Percentiles rank a stretch among this genome's conserved stretches.
Evolutionary conservation across 2,329 filamentous ascomycete species (phyloP).

Genomic region (Plectosphaerella plurivora): DNA sequence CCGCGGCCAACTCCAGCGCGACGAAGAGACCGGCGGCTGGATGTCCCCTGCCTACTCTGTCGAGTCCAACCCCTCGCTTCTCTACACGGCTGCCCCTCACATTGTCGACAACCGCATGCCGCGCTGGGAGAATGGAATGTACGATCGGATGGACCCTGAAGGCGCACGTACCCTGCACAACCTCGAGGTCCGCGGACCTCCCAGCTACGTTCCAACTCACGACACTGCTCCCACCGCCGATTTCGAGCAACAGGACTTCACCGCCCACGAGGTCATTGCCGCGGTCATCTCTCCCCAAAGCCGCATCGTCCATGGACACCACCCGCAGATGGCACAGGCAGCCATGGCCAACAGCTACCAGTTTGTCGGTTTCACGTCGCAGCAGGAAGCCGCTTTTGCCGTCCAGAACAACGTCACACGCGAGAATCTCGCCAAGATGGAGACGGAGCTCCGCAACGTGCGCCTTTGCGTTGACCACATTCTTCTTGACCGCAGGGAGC

Average conservation of each 20-base stretch:
- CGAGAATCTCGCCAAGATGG: slow-evolving; percentile 1
- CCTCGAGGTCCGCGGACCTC: slow-evolving; percentile 4
- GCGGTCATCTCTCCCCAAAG: slow-evolving; percentile 15
- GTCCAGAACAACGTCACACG: slow-evolving; percentile 6
- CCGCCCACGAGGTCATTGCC: slow-evolving; percentile 11
- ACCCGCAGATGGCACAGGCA: slow-evolving; percentile 8
- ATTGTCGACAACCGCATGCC: not conserved
- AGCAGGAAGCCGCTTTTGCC: slow-evolving; percentile 2
- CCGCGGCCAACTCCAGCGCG: slow-evolving; percentile 15
- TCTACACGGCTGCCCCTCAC: slow-evolving; percentile 5
- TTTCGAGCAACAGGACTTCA: slow-evolving; percentile 3
- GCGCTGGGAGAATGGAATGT: slow-evolving; percentile 11
- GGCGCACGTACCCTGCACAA: slow-evolving; percentile 8
- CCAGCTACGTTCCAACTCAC: not conserved
- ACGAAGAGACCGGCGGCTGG: slow-evolving; percentile 11
- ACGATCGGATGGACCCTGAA: slow-evolving; percentile 12
- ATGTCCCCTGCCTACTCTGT: slow-evolving; percentile 12
- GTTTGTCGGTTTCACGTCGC: slow-evolving; percentile 7
- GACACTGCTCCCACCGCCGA: not conserved
- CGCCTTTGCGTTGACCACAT: slow-evolving; percentile 11
- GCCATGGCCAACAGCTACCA: slow-evolving; percentile 14
- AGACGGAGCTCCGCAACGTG: slow-evolving; percentile 8
- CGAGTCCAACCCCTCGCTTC: slow-evolving; percentile 10
- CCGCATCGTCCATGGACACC: slow-evolving; percentile 15
- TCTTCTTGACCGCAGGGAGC: slow-evolving; percentile 8